Evolutionary conservation across 2,329 filamentous ascomycete species (phyloP), one percentile per base, ranked within the genome.

Genomic region (Grosmannia penicillata): DNA sequence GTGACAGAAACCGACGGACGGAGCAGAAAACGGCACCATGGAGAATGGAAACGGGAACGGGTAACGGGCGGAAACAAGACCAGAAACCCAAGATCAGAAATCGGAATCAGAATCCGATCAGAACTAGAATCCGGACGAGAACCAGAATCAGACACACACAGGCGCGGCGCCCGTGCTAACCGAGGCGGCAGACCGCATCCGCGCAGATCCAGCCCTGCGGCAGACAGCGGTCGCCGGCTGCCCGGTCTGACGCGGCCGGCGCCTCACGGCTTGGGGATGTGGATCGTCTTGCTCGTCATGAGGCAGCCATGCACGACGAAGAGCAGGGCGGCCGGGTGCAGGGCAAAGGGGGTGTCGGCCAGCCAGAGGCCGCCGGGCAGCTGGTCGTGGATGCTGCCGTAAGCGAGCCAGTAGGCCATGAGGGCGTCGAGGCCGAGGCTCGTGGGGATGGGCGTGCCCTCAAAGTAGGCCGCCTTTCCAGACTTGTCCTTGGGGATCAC

Each of bases 371-470:
- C 89, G 24, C 82, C 58, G 8, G 91, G 91, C n/a, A 98, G 59
- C 41, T 77, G 65, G 19, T 82, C 77, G 43, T 84, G 68, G 33
- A 89, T 70, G 82, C 82, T 89, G 45, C 81, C 80, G 48, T 84
- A 69, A 40, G 70, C 76, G 23, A 93, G 73, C 81, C 86, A 96
- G 61, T 80, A 94, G 23, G 80, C 83, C 83, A 96, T 94, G 41
- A 93, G 51, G 13, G 69, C 75, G 45, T 84, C 85, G 48, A 93
- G 76, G 2, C 70, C 78, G 19, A 96, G 66, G 19, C 82, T 87
- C 4, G 86, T 96, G 1, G 91, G 91, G 51, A 96, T 95, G 1
- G 91, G 91, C 0, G 89, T 93, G 50, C 91, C 91, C 62, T 98
- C 91, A 50, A 98, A 98, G 63, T 93, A 98, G 54, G 82, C 74